A percentile compares a stretch with the other conserved stretches of the same genome.
These are phyloP conservation scores for Calonectria fujianensis DNA, from an alignment of 2,329 filamentous ascomycete genomes.

Conservation along the genomic window DNA sequence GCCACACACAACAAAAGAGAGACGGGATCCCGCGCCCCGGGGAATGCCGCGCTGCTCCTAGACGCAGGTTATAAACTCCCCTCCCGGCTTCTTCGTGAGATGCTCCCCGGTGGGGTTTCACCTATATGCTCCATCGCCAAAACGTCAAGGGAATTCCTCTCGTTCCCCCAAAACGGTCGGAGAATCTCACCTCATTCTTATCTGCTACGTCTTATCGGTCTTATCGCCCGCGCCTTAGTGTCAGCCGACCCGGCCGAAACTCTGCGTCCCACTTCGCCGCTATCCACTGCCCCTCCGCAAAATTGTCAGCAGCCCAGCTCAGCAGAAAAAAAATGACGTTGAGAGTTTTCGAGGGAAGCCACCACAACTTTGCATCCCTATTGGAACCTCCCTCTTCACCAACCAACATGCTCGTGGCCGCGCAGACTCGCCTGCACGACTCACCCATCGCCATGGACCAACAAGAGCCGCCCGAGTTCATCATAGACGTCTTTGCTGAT, in stretches of 20 bases:
- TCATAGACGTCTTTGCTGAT: constrained; percentile 94
- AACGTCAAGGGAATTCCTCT: background rate
- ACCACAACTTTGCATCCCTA: background rate
- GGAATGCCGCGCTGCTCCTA: background rate
- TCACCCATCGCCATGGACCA: constrained; percentile 65
- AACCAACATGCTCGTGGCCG: constrained; percentile 49
- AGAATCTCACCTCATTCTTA: constrained; percentile 12
- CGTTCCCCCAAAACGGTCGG: background rate
- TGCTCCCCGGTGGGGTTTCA: background rate
- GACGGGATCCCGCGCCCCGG: background rate
- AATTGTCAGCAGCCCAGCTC: constrained; percentile 24
- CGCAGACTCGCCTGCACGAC: constrained; percentile 49
- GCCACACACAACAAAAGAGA: background rate
- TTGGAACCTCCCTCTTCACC: constrained; percentile 10
- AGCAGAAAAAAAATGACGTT: constrained; percentile 40
- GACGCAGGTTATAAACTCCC: background rate
- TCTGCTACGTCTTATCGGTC: constrained; percentile 17
- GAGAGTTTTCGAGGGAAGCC: constrained; percentile 32
- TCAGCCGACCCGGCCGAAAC: constrained; percentile 13
- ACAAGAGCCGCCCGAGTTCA: constrained; percentile 86
- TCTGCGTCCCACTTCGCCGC: constrained; percentile 6
- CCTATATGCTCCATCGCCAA: background rate
- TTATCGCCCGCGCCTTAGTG: constrained; percentile 13
- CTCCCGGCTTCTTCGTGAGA: background rate
- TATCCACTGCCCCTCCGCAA: constrained; percentile 32